Evolutionary conservation across 192 early-diverging fungal species (phyloP), one percentile per base, ranked within the genome.

Genomic region (Gonapodya sp.): DNA sequence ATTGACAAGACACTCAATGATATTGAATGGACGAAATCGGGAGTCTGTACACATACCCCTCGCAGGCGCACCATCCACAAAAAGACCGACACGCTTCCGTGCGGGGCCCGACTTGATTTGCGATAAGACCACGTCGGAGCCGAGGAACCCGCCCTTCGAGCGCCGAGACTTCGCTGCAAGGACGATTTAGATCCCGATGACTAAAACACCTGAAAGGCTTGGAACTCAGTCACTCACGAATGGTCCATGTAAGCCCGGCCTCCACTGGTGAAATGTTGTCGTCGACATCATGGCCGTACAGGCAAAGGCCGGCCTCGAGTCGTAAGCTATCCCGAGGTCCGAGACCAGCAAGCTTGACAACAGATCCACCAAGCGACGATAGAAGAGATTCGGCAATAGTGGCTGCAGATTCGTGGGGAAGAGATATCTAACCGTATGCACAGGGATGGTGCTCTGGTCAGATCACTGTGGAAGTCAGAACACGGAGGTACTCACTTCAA

Each of bases 221-320:
- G 1, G 34, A 31, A 34, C 1, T 78, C 78, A 33, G 64, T 8
- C 18, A 81, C 84, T 75, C 87, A 85, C 94, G 94, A 84, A 99
- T 94, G 0, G 96, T 99, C 96, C 96, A 99, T 73, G 93, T 91
- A 80, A 99, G 87, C 36, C 91, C 94, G 73, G 92, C 97, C 86
- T 99, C 97, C 77, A 98, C 90, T 8, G 96, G 97, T 1, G 95
- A 94, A 64, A 91, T 93, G 37, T 93, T 93, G 8, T 97, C 95
- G 88, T 97, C 93, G 64, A 99, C 84, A 83, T 99, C 97, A 80
- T 98, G 89, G 36, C 97, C 97, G 82, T 99, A 99, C 79, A 99
- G 87, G 85, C 97, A 99, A 79, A 99, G 86, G 18, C 97, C 96
- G 64, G 97, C 97, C 86, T 99, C 97, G 77, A 99, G 88, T 77